Evolutionary conservation across 2,329 filamentous ascomycete genomes (phyloP).

Genomic region (Parastagonospora nodorum): DNA sequence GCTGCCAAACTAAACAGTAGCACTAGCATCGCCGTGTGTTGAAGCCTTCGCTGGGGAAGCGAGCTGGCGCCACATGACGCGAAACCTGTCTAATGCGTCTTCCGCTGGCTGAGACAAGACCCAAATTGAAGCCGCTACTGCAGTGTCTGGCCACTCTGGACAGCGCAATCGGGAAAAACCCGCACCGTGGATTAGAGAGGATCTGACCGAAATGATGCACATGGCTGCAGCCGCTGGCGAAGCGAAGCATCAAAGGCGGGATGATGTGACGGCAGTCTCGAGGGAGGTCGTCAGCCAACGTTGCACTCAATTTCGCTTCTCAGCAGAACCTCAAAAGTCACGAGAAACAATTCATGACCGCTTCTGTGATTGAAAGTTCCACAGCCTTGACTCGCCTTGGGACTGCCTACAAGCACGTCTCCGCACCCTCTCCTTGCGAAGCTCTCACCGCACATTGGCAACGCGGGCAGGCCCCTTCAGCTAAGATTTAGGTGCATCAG

Average conservation of each 20-base stretch:
- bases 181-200: conserved; percentile 21
- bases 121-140: conserved; percentile 8
- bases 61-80: conserved; percentile 19
- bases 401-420: too few relatives aligned
- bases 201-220: conserved; percentile 15
- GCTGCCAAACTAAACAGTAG: conserved; percentile 11
- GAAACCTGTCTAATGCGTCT: conserved; percentile 32
- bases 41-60: conserved; percentile 14
- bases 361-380: too few relatives aligned
- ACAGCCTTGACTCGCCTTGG: too few relatives aligned
- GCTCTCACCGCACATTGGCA: conserved; percentile 30
- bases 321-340: not conserved
- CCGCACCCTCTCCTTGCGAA: too few relatives aligned
- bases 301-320: not conserved
- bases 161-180: conserved; percentile 15
- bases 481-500: conserved; percentile 27
- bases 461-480: conserved; percentile 22
- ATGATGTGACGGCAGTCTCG: conserved; percentile 23
- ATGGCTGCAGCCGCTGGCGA: conserved; percentile 28
- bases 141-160: conserved; percentile 12
- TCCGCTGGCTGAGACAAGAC: conserved; percentile 17
- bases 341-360: too few relatives aligned
- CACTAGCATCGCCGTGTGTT: conserved; percentile 20
- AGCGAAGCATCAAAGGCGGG: conserved; percentile 18
- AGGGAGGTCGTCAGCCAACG: not conserved